phyloP scores from a whole-genome alignment of 2,329 filamentous ascomycete species.

The Paraphoma sp. region DNA sequence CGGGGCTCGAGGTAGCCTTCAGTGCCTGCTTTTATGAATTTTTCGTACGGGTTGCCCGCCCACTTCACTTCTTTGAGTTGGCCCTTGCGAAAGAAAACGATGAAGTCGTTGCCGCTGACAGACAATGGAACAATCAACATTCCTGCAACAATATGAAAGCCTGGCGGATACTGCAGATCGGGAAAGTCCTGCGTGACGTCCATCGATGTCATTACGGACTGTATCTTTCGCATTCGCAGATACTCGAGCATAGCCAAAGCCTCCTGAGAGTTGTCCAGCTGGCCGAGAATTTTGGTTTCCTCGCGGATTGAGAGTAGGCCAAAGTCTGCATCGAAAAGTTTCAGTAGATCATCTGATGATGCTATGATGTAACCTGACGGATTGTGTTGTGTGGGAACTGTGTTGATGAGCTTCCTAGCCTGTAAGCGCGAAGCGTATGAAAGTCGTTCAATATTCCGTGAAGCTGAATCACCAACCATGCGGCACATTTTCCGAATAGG shows the following conservation, averaged over 20 bases:
- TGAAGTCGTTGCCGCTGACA: slow-evolving; percentile 78
- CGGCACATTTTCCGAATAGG: slow-evolving; percentile 92
- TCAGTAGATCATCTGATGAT: slow-evolving; percentile 83
- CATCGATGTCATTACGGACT: slow-evolving; percentile 77
- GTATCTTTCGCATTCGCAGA: slow-evolving; percentile 75
- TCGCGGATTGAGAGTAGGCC: slow-evolving; percentile 83
- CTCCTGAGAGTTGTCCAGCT: slow-evolving; percentile 78
- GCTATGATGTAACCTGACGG: slow-evolving; percentile 90
- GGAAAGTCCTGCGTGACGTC: slow-evolving; percentile 80
- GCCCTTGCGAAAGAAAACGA: slow-evolving; percentile 85
- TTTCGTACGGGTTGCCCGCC: slow-evolving; percentile 88
- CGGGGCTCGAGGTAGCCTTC: slow-evolving; percentile 77
- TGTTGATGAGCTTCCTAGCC: slow-evolving; percentile 87
- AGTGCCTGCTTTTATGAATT: slow-evolving; percentile 74
- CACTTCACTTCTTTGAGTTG: slow-evolving; percentile 80
- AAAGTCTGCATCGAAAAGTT: slow-evolving; percentile 86
- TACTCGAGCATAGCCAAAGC: slow-evolving; percentile 85
- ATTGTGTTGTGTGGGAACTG: slow-evolving; percentile 78
- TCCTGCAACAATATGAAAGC: slow-evolving; percentile 79
- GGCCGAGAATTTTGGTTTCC: slow-evolving; percentile 87
- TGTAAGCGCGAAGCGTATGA: slow-evolving; percentile 86
- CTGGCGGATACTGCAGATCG: slow-evolving; percentile 78
- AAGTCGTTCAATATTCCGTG: slow-evolving; percentile 83
- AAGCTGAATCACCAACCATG: slow-evolving; percentile 83
- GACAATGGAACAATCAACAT: slow-evolving; percentile 83